Evolutionary conservation across 23 red algal species (phyloP), one percentile per base, ranked within the genome.

Genomic region (Gracilaria vermiculophylla): DNA sequence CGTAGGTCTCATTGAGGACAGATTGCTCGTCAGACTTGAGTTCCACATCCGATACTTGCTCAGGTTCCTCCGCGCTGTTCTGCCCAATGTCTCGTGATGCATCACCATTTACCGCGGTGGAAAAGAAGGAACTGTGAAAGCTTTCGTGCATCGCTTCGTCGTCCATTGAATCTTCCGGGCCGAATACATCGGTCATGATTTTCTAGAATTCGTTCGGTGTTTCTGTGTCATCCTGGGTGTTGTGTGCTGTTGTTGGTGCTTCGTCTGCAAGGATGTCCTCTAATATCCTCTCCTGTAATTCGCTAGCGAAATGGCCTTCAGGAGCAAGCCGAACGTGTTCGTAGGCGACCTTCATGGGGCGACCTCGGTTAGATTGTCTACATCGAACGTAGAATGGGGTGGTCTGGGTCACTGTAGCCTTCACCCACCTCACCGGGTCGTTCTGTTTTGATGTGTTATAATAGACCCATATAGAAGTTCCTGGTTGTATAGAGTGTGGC

Each of bases 381-480:
- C 82, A 86, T 51, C 32, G 73, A 15, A 73, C 62, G 41, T 19
- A 73, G 82, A 53, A 74, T 17, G 61, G 52, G 6, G 51, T 86
- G 0, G 53, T 32, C 2, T 14, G 25, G 53, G 55, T 33, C 11
- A 86, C 60, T 20, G 33, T 86, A 11, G 65, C 82, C 57, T 33
- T 31, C 13, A 86, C 45, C 65, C 82, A 86, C 75, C 82, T 11
- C 5, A 74, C 42, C 35, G 62, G 14, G 24, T 86, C 82, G 33
- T 86, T 75, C 45, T 86, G 49, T 73, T 86, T 86, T 42, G 82
- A 86, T 0, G 82, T 86, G 65, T 71, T 86, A 32, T 76, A 86
- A 44, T 73, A 86, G n/a, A 86, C 0, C 82, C 62, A 86, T 5
- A 86, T 74, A 20, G 31, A 4, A 13, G 65, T 55, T 17, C 65